phyloP scores from a whole-genome alignment of 2,329 filamentous ascomycete genomes.

The Aureobasidium melanogenum region DNA sequence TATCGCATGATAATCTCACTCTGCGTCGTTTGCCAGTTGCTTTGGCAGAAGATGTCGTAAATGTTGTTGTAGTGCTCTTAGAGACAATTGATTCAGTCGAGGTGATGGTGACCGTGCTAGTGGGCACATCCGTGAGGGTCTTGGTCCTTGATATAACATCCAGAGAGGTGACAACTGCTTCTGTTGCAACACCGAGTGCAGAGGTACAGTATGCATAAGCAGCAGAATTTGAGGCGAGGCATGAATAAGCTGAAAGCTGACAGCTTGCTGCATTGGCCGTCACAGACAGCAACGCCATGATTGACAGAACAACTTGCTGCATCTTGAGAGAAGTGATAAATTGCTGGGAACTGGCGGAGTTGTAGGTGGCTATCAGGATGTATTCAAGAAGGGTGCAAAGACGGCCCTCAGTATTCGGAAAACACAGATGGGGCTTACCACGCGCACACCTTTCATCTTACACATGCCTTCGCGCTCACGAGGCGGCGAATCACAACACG shows the following conservation, averaged over 20 bases:
- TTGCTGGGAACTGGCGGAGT: background rate
- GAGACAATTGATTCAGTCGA: background rate
- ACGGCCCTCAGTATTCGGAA: too few species aligned
- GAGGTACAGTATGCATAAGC: constrained; percentile 6
- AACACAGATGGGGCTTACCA: background rate
- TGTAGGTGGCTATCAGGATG: background rate
- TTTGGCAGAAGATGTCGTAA: background rate
- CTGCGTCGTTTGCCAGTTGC: background rate
- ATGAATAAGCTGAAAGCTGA: constrained; percentile 7
- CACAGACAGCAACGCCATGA: background rate
- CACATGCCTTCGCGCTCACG: background rate
- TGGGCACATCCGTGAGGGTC: background rate
- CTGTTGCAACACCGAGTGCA: background rate
- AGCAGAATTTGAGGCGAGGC: background rate
- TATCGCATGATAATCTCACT: background rate
- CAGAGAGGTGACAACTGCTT: background rate
- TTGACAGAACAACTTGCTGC: background rate
- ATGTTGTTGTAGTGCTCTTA: background rate
- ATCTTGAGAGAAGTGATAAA: background rate
- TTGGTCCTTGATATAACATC: background rate
- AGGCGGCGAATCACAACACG: background rate
- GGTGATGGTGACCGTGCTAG: background rate
- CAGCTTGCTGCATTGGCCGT: background rate
- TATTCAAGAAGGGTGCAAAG: background rate
- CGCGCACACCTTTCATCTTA: background rate